Evolutionary conservation across 1,284 basidiomycete genomes (phyloP).

Genomic region (Pseudozyma thailandica): DNA sequence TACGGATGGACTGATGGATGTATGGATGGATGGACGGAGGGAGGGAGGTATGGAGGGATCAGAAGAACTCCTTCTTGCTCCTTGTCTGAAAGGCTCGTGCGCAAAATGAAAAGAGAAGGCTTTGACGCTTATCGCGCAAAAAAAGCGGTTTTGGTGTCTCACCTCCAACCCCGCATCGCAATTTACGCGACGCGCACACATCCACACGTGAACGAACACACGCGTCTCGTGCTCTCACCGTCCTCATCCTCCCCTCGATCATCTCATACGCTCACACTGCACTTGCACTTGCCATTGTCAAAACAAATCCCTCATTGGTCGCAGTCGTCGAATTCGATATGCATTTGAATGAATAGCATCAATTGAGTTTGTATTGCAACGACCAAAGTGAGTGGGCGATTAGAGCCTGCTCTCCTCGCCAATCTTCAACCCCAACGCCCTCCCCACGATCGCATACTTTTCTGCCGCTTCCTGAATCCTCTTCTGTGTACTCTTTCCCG

Average conservation of each 20-base stretch:
- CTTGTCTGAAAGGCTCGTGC: slow-evolving; percentile 13
- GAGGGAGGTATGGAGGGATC: not conserved
- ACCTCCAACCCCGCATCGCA: not conserved
- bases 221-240: slow-evolving; percentile 4
- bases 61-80: not conserved
- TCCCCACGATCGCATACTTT: slow-evolving; percentile 60
- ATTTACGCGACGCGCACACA: slow-evolving; percentile 20
- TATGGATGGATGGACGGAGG: slow-evolving; percentile 1
- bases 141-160: not conserved
- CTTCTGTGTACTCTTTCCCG: slow-evolving; percentile 64
- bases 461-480: slow-evolving; percentile 60
- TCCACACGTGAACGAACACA: not conserved
- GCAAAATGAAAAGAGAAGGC: not conserved
- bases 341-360: too few species aligned
- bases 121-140: not conserved
- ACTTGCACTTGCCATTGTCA: too few species aligned
- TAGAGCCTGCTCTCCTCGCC: slow-evolving; percentile 17
- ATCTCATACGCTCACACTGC: too few species aligned
- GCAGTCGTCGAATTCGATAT: too few species aligned
- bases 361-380: too few species aligned
- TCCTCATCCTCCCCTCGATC: not conserved
- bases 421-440: slow-evolving; percentile 58
- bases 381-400: too few species aligned
- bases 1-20: not conserved
- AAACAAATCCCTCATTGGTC: too few species aligned